phyloP scores from a whole-genome alignment of 192 early-diverging fungal genomes.

The Cetraspora pellucida region DNA sequence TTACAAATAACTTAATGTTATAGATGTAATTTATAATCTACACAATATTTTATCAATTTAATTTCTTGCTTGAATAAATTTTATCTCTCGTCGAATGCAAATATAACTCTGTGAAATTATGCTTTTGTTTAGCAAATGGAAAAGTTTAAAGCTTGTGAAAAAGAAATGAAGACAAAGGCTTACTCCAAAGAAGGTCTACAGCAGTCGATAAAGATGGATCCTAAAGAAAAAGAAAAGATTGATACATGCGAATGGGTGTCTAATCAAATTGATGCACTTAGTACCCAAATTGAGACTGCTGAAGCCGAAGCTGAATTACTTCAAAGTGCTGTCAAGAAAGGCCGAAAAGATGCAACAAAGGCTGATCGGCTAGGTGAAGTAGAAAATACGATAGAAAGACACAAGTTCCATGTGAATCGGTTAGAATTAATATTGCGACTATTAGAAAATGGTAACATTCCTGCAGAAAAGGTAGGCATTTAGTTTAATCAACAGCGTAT shows the following conservation, averaged over 20 bases:
- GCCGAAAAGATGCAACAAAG: constrained; percentile 80
- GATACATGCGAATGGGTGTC: constrained; percentile 87
- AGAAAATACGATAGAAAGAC: constrained; percentile 80
- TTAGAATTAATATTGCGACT: constrained; percentile 92
- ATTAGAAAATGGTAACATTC: constrained; percentile 89
- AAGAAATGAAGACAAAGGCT: constrained; percentile 99
- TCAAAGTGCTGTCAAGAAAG: constrained; percentile 66
- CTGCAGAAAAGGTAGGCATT: constrained; percentile 73
- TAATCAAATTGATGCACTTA: constrained; percentile 78
- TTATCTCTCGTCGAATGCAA: not conserved
- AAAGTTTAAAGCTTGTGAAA: constrained; percentile 95
- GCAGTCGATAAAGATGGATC: constrained; percentile 82
- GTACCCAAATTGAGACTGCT: constrained; percentile 88
- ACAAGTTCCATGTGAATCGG: constrained; percentile 88
- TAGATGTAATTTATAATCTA: no score
- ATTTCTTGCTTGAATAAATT: not conserved
- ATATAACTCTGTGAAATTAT: not conserved
- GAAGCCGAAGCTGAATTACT: constrained; percentile 88
- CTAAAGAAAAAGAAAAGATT: constrained; percentile 88
- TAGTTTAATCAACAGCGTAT: constrained; percentile 21
- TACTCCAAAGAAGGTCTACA: constrained; percentile 94
- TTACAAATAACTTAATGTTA: not conserved
- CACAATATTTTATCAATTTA: no score
- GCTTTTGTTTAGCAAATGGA: constrained; percentile 86
- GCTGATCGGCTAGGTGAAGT: constrained; percentile 70